Conservation (phyloP, 2,329 filamentous ascomycete genomes). For the Microdochium trichocladiopsis region DNA sequence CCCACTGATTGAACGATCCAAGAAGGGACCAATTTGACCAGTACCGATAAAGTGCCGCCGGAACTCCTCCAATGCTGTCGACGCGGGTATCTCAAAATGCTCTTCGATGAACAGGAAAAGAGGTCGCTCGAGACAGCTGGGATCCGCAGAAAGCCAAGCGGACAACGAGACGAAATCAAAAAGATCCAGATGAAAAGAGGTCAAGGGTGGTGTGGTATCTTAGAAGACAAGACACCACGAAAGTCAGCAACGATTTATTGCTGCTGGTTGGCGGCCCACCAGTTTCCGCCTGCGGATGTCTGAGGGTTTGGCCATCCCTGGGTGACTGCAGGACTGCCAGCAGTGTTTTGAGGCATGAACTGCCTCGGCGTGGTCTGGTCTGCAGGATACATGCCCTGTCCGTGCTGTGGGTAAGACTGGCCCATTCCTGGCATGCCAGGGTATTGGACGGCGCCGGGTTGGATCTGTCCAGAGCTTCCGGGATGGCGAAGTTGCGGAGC, state of each 20-base stretch:
- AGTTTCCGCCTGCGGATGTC: slow-evolving; percentile 50
- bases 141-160: background rate
- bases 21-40: no score
- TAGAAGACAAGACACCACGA: background rate
- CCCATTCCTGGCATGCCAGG: slow-evolving; percentile 55
- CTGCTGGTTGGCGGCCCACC: slow-evolving; percentile 47
- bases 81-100: background rate
- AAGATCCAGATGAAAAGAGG: background rate
- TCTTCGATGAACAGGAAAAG: background rate
- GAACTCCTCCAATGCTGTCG: background rate
- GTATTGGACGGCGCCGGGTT: slow-evolving; percentile 50
- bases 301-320: slow-evolving; percentile 54
- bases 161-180: background rate
- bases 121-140: background rate
- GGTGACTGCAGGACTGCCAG: slow-evolving; percentile 40
- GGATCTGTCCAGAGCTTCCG: slow-evolving; percentile 46
- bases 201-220: background rate
- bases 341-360: slow-evolving; percentile 59
- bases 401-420: slow-evolving; percentile 48
- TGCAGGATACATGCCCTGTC: slow-evolving; percentile 51
- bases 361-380: slow-evolving; percentile 56
- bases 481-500: slow-evolving; percentile 55
- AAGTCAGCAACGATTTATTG: background rate
- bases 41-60: background rate
- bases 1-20: no score